Evolutionary conservation across 2,329 filamentous ascomycete species (phyloP).

Genomic region (Pyrenochaeta sp.): DNA sequence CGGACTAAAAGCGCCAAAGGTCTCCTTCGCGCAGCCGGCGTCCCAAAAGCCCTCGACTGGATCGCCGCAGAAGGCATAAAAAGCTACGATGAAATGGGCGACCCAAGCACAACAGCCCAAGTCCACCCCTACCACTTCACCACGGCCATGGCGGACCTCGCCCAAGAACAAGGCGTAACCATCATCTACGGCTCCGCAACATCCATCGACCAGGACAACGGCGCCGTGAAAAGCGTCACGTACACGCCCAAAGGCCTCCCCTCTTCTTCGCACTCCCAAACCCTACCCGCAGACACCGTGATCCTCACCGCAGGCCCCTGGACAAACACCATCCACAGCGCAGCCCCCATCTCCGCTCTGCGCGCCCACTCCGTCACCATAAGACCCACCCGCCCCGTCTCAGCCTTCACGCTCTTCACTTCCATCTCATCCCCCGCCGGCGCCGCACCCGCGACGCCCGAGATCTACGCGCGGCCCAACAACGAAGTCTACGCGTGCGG

Average conservation of each 20-base stretch:
- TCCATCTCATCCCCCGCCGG: constrained; percentile 75
- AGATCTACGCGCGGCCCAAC: constrained; percentile 91
- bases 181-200: constrained; percentile 75
- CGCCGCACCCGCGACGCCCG: constrained; percentile 73
- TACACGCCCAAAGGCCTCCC: constrained; percentile 67
- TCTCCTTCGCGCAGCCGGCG: constrained; percentile 62
- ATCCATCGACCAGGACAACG: constrained; percentile 64
- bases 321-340: constrained; percentile 62
- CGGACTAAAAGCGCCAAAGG: constrained; percentile 58
- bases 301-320: constrained; percentile 69
- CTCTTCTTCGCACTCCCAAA: too few species aligned
- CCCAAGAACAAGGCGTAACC: constrained; percentile 64
- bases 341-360: constrained; percentile 65
- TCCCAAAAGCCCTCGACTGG: constrained; percentile 87
- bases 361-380: constrained; percentile 71
- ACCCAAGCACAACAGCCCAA: constrained; percentile 82
- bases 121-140: constrained; percentile 95
- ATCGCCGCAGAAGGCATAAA: constrained; percentile 71
- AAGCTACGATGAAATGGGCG: constrained; percentile 84
- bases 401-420: constrained; percentile 83
- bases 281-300: constrained; percentile 63
- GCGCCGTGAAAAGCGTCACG: constrained; percentile 69
- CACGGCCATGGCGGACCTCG: constrained; percentile 78
- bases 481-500: constrained; percentile 94
- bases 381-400: constrained; percentile 65